Conservation (phyloP, 2,329 filamentous ascomycete species). For the Metarhizium album region DNA sequence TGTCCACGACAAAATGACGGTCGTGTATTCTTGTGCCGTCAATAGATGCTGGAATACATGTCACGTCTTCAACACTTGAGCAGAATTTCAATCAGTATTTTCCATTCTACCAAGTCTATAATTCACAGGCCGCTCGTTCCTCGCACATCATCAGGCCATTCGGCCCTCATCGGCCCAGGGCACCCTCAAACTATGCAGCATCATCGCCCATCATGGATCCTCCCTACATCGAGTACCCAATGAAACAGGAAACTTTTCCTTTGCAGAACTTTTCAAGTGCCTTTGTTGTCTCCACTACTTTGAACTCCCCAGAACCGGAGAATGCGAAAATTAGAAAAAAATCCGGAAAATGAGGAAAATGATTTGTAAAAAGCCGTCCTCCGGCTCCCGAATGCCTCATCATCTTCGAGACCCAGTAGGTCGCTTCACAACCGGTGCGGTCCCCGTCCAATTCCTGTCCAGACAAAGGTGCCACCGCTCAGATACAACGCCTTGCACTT, state of each 20-base stretch:
- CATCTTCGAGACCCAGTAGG: slow-evolving; percentile 2
- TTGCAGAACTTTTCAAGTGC: slow-evolving; percentile 25
- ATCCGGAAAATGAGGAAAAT: slow-evolving; percentile 9
- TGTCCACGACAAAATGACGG: too few relatives aligned
- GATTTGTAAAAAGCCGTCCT: slow-evolving; percentile 4
- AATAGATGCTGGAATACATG: too few relatives aligned
- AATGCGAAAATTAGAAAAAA: slow-evolving; percentile 10
- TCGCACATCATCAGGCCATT: slow-evolving; percentile 10
- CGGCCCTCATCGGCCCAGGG: slow-evolving; percentile 2
- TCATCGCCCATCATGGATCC: slow-evolving; percentile 19
- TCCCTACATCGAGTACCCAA: slow-evolving; percentile 13
- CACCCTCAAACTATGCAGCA: slow-evolving; percentile 9
- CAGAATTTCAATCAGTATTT: slow-evolving; percentile 18
- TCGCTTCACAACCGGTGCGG: slow-evolving; percentile 2
- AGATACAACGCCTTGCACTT: slow-evolving; percentile 6
- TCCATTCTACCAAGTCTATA: slow-evolving; percentile 28
- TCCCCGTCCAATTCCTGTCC: slow-evolving; percentile 1
- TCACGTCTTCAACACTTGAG: too few relatives aligned
- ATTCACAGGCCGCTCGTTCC: slow-evolving; percentile 18
- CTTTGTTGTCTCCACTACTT: slow-evolving; percentile 19
- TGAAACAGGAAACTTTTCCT: slow-evolving; percentile 14
- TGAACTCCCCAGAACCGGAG: slow-evolving; percentile 20
- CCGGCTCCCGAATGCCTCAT: slow-evolving; percentile 1
- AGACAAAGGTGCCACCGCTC: slow-evolving; percentile 5
- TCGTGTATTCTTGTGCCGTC: too few relatives aligned